Percentiles rank a stretch among this genome's conserved stretches.
Conservation (phyloP, 2,329 filamentous ascomycete species). For the Claviceps capensis region DNA sequence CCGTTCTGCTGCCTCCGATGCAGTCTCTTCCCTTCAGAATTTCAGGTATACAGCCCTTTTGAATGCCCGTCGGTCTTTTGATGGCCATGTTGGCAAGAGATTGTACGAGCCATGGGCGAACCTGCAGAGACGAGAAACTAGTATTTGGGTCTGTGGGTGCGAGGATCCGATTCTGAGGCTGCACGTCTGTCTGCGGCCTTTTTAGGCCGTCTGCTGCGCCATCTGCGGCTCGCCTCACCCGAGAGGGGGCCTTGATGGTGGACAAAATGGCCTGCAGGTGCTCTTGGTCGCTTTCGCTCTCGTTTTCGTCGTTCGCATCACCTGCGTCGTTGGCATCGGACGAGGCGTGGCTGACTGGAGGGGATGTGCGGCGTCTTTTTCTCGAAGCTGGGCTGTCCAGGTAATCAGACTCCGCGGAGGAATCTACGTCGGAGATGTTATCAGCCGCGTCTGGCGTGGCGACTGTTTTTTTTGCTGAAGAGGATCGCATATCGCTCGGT, state of each 20-base stretch:
- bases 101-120: constrained; percentile 77
- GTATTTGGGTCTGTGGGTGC: constrained; percentile 42
- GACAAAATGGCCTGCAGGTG: constrained; percentile 22
- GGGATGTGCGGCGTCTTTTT: constrained; percentile 30
- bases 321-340: constrained; percentile 9
- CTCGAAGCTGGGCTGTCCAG: constrained; percentile 31
- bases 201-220: constrained; percentile 14
- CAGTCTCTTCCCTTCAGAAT: constrained; percentile 86
- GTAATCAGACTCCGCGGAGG: constrained; percentile 31
- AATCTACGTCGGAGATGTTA: constrained; percentile 11
- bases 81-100: constrained; percentile 70
- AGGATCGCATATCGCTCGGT: not conserved
- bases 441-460: not conserved
- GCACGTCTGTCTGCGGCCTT: constrained; percentile 7
- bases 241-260: constrained; percentile 37
- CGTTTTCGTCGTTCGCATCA: constrained; percentile 20
- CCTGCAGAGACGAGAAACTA: constrained; percentile 58
- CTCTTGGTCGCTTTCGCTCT: constrained; percentile 18
- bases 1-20: constrained; percentile 86
- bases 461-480: not conserved
- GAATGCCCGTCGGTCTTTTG: constrained; percentile 78
- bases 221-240: constrained; percentile 30
- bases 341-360: constrained; percentile 13
- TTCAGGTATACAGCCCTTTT: constrained; percentile 82
- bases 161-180: constrained; percentile 24